Evolutionary conservation across 768 basidiomycete genomes (phyloP).

Genomic region (Holtermannia corniformis): DNA sequence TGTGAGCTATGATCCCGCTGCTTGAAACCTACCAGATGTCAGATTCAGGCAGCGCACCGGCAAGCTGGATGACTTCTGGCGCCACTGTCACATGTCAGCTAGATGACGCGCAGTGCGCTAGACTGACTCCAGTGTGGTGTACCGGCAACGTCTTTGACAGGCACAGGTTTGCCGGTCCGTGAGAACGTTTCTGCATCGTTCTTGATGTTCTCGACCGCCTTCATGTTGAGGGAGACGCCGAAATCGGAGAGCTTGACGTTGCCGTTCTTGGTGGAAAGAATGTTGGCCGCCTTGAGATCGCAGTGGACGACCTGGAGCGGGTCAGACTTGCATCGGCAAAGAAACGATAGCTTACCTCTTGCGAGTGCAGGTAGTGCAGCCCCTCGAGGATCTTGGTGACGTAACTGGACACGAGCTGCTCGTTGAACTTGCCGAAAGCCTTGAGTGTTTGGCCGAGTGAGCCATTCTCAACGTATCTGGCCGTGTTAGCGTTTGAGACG

Average conservation of each 20-base stretch:
- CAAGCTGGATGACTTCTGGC: slow-evolving; percentile 90
- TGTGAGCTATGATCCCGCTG: neutral
- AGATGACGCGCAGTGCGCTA: neutral
- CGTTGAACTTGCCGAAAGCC: slow-evolving; percentile 87
- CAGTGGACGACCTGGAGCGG: slow-evolving; percentile 82
- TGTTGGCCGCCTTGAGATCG: slow-evolving; percentile 96
- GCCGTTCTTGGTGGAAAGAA: slow-evolving; percentile 95
- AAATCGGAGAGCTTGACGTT: slow-evolving; percentile 97
- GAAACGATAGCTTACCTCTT: slow-evolving; percentile 40
- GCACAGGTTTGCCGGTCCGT: neutral
- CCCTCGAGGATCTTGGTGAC: slow-evolving; percentile 96
- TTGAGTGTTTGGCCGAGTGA: slow-evolving; percentile 87
- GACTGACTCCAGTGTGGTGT: slow-evolving; percentile 90
- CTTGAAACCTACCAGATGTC: slow-evolving; percentile 25
- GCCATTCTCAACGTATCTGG: slow-evolving; percentile 89
- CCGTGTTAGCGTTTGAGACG: slow-evolving; percentile 5
- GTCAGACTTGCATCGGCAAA: slow-evolving; percentile 1
- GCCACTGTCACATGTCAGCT: slow-evolving; percentile 52
- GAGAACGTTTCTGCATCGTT: slow-evolving; percentile 45
- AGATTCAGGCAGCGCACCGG: slow-evolving; percentile 60
- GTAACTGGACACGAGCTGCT: slow-evolving; percentile 80
- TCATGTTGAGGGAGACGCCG: slow-evolving; percentile 89
- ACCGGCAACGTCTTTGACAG: slow-evolving; percentile 45
- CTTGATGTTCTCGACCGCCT: slow-evolving; percentile 66
- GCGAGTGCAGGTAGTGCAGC: slow-evolving; percentile 78